These are phyloP conservation scores for Aspergillus sp. DNA, from an alignment of 2,329 filamentous ascomycete genomes.

Conservation along the genomic window DNA sequence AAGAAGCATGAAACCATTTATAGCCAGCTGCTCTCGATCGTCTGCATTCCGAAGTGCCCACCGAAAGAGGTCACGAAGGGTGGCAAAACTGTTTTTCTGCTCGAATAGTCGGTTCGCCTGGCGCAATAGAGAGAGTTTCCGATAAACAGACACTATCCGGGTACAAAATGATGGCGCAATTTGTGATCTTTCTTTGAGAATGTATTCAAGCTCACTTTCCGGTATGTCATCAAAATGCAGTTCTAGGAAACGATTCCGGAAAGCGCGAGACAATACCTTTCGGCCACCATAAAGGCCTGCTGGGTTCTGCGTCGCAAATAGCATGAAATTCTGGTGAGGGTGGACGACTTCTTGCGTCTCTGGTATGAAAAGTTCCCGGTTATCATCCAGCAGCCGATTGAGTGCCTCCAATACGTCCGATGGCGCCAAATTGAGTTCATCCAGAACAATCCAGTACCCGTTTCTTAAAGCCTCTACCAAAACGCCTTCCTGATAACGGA, in stretches of 20 bases:
- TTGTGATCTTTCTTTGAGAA: slow-evolving; percentile 82
- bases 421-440: slow-evolving; percentile 94
- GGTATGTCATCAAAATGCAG: slow-evolving; percentile 98
- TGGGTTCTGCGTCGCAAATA: slow-evolving; percentile 97
- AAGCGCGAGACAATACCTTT: slow-evolving; percentile 89
- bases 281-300: slow-evolving; percentile 92
- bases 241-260: slow-evolving; percentile 95
- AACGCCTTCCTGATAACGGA: slow-evolving; percentile 90
- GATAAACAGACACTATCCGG: slow-evolving; percentile 90
- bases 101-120: slow-evolving; percentile 93
- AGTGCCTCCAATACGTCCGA: slow-evolving; percentile 96
- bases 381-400: slow-evolving; percentile 94
- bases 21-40: slow-evolving; percentile 81
- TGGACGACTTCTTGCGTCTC: slow-evolving; percentile 93
- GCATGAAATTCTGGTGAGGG: slow-evolving; percentile 92
- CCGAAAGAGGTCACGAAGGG: slow-evolving; percentile 88
- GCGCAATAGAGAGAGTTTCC: slow-evolving; percentile 82
- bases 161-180: slow-evolving; percentile 89
- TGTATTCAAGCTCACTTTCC: slow-evolving; percentile 87
- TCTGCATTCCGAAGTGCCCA: slow-evolving; percentile 89
- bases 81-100: slow-evolving; percentile 96
- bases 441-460: slow-evolving; percentile 96
- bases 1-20: slow-evolving; percentile 94
- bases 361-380: slow-evolving; percentile 89
- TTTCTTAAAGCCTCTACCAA: slow-evolving; percentile 88